These are phyloP conservation scores for Glycine soja DNA, from an alignment of 306 rosid species.

Conservation along the genomic window DNA sequence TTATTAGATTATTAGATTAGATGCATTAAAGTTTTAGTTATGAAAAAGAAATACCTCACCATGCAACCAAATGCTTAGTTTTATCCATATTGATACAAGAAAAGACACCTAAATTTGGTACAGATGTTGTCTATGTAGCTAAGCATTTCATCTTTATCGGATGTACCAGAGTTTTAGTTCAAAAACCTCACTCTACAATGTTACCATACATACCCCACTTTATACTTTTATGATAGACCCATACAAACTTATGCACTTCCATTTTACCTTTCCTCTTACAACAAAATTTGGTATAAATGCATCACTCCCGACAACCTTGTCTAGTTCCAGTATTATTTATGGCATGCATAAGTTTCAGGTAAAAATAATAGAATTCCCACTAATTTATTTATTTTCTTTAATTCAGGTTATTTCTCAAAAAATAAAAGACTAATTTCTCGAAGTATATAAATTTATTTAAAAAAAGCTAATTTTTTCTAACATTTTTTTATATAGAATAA, in stretches of 20 bases:
- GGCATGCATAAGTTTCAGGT: background rate
- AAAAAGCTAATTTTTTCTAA: background rate
- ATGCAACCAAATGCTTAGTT: constrained; percentile 17
- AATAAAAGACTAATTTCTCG: too few relatives aligned
- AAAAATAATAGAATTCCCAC: background rate
- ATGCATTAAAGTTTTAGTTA: background rate
- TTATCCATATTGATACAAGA: constrained; percentile 2
- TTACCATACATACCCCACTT: constrained; percentile 7
- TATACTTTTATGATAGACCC: background rate
- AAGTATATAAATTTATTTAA: too few relatives aligned
- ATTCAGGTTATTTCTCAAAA: too few relatives aligned
- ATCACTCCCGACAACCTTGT: too few relatives aligned
- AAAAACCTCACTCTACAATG: constrained; percentile 24
- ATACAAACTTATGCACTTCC: constrained; percentile 15
- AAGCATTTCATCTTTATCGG: background rate
- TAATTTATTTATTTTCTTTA: too few relatives aligned
- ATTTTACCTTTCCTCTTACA: background rate
- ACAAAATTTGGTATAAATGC: background rate
- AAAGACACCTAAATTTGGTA: constrained; percentile 40
- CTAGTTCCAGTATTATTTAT: background rate
- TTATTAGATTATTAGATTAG: background rate
- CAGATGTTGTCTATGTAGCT: background rate
- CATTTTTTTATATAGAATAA: background rate
- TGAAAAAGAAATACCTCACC: background rate
- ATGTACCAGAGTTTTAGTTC: background rate